phyloP scores from a whole-genome alignment of 164 flowering plant species.

The Aristolochia contorta region DNA sequence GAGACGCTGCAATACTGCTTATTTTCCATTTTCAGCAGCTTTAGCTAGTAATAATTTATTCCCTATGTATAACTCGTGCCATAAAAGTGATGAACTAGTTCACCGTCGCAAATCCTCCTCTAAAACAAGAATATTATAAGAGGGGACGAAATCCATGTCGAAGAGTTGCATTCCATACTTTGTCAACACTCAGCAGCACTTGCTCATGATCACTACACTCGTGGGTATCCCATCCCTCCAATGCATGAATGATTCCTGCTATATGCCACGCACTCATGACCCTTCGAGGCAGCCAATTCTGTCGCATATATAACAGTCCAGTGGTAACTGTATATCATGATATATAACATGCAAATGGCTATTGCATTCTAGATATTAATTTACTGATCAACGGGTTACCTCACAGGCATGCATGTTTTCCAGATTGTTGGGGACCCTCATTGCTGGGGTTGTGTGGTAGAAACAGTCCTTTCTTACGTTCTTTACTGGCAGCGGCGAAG shows the following conservation, averaged over 20 bases:
- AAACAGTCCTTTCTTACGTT: conserved; percentile 38
- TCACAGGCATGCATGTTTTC: conserved; percentile 60
- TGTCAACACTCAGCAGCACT: conserved; percentile 8
- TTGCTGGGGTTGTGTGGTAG: conserved; percentile 53
- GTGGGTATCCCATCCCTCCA: conserved; percentile 36
- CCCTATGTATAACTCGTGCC: too few species aligned
- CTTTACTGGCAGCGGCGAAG: conserved; percentile 28
- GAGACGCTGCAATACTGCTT: too few species aligned
- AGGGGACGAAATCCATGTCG: conserved; percentile 5
- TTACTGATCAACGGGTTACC: conserved; percentile 21
- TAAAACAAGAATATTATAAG: too few species aligned
- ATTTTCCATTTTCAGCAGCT: too few species aligned
- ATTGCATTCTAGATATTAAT: too few species aligned
- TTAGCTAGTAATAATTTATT: too few species aligned
- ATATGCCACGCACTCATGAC: conserved; percentile 33
- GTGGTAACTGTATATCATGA: not conserved
- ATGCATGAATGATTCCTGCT: conserved; percentile 31
- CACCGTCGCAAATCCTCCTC: too few species aligned
- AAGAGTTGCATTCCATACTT: conserved; percentile 30
- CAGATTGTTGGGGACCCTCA: conserved; percentile 35
- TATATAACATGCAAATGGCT: too few species aligned
- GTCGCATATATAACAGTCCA: not conserved
- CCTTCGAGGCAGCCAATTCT: conserved; percentile 26
- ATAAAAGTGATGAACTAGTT: too few species aligned
- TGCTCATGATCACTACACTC: conserved; percentile 23